phyloP scores from a whole-genome alignment of 495 filamentous ascomycete genomes.

The Aspergillus bridgeri region DNA sequence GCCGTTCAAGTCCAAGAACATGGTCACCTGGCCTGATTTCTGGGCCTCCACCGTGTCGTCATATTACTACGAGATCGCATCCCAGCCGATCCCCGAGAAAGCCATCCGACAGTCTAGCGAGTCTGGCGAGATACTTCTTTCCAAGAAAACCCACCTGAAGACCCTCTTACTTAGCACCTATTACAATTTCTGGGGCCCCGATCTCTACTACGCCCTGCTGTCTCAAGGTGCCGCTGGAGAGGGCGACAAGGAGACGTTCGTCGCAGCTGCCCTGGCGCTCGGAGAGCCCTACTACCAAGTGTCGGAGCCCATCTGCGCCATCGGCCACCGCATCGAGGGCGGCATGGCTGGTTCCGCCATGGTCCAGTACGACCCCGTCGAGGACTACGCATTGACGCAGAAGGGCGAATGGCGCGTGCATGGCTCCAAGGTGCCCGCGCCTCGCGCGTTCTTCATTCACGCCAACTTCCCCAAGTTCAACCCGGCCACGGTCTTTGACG shows the following conservation, averaged over 20 bases:
- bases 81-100: slow-evolving; percentile 27
- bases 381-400: slow-evolving; percentile 32
- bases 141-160: slow-evolving; percentile 42
- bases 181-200: slow-evolving; percentile 56
- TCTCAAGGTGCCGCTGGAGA: slow-evolving; percentile 51
- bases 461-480: slow-evolving; percentile 51
- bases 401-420: slow-evolving; percentile 19
- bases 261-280: slow-evolving; percentile 44
- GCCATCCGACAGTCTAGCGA: slow-evolving; percentile 41
- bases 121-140: slow-evolving; percentile 51
- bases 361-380: slow-evolving; percentile 41
- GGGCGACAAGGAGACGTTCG: slow-evolving; percentile 59
- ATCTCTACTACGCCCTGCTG: slow-evolving; percentile 51
- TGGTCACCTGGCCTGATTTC: slow-evolving; percentile 56
- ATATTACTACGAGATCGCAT: slow-evolving; percentile 47
- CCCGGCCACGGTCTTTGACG: slow-evolving; percentile 40
- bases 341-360: slow-evolving; percentile 37
- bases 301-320: slow-evolving; percentile 76
- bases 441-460: slow-evolving; percentile 46
- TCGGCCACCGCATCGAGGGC: slow-evolving; percentile 66
- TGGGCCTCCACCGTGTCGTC: slow-evolving; percentile 49
- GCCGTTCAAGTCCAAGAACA: slow-evolving; percentile 42
- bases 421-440: slow-evolving; percentile 18
- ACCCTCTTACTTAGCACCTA: slow-evolving; percentile 54
- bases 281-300: slow-evolving; percentile 46